phyloP scores from a whole-genome alignment of 768 basidiomycete species.

The Collybia nuda region DNA sequence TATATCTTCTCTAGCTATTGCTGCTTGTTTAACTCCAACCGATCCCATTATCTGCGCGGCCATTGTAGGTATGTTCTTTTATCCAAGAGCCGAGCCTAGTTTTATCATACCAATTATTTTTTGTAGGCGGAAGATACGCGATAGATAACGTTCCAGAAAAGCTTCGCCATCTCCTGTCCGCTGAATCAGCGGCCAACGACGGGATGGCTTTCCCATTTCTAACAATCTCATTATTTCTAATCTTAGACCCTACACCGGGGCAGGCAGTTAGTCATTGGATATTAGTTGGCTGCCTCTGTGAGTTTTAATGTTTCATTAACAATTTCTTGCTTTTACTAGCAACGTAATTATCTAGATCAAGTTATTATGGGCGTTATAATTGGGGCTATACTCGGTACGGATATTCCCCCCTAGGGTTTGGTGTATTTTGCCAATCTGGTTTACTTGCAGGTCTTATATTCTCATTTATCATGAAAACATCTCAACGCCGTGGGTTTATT shows the following conservation, averaged over 20 bases:
- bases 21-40: slow-evolving; percentile 90
- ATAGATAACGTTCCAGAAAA: slow-evolving; percentile 68
- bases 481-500: slow-evolving; percentile 60
- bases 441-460: slow-evolving; percentile 55
- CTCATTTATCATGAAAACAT: slow-evolving; percentile 70
- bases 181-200: slow-evolving; percentile 94
- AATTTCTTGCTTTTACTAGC: background rate
- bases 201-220: slow-evolving; percentile 95
- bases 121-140: slow-evolving; percentile 68
- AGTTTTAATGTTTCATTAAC: slow-evolving; percentile 18
- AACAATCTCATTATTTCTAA: slow-evolving; percentile 82
- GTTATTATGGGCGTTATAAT: slow-evolving; percentile 73
- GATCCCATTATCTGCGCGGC: slow-evolving; percentile 92
- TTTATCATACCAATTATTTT: background rate
- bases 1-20: slow-evolving; percentile 79
- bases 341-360: slow-evolving; percentile 51
- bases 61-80: slow-evolving; percentile 56
- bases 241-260: slow-evolving; percentile 59
- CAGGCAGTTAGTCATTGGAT: slow-evolving; percentile 84
- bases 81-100: background rate
- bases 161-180: slow-evolving; percentile 78
- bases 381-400: slow-evolving; percentile 45
- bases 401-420: too few relatives aligned
- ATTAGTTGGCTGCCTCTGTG: slow-evolving; percentile 81
- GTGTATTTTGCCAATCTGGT: background rate